Conservation (phyloP, 2,329 filamentous ascomycete genomes). For the Neopestalotiopsis rosae region DNA sequence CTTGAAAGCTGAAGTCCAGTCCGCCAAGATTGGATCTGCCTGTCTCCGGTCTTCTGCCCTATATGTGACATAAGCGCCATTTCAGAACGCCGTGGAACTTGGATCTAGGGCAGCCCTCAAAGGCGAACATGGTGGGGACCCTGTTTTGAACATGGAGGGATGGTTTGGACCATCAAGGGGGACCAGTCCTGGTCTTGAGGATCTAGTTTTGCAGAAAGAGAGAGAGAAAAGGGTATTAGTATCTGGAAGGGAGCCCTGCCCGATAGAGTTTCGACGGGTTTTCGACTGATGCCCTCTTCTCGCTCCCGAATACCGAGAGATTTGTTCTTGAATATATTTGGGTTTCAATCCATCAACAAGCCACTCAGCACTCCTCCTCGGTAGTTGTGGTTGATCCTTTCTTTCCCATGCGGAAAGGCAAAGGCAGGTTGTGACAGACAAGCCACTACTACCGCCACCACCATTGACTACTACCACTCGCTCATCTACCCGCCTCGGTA, state of each 20-base stretch:
- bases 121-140: background rate
- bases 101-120: background rate
- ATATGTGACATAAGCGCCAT: background rate
- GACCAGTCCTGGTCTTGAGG: background rate
- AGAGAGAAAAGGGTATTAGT: background rate
- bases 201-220: background rate
- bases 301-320: background rate
- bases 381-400: background rate
- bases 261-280: background rate
- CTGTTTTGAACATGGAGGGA: background rate
- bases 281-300: background rate
- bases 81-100: background rate
- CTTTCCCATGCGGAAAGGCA: background rate
- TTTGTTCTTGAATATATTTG: background rate
- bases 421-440: background rate
- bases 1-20: background rate
- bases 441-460: background rate
- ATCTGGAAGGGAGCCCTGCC: background rate
- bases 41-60: background rate
- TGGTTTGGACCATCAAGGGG: background rate
- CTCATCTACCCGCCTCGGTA: conserved; percentile 19
- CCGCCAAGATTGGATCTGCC: background rate
- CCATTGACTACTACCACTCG: conserved; percentile 25
- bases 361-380: background rate
- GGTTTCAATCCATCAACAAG: background rate